Evolutionary conservation across 2,329 filamentous ascomycete genomes (phyloP), one percentile per base, ranked within the genome.

Genomic region (Cladophialophora psammophila): DNA sequence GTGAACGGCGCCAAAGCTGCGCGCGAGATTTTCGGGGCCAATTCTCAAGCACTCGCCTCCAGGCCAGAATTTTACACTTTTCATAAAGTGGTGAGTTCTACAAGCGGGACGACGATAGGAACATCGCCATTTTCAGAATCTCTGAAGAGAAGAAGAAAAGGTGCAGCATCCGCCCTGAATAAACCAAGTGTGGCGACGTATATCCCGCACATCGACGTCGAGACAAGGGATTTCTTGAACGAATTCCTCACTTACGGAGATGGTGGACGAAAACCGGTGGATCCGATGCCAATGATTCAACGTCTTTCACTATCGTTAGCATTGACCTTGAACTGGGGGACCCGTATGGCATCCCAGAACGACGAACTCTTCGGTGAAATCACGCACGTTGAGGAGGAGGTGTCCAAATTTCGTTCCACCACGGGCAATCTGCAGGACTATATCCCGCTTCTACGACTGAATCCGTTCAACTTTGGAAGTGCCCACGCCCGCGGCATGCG

Each of bases 221-320:
- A 90, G 76, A 87, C 86, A 1, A 85, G 84, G 20, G 85, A 87
- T 60, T 90, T 90, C 61, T 79, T 90, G 57, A 82, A 83, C 53
- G 89, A 91, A 66, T 82, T 88, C 0, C 80, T 86, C 65, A 80
- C 82, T 20, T 86, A 88, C 67, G 88, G 88, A 2, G 78, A 84
- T 6, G 81, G 80, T 1, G 88, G 88, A 0, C 77, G 77, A 0
- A 78, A 78, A 1, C 81, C 86, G 0, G 83, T 90, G 0, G 86
- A 91, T 64, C 87, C 88, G 0, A 87, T 90, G 86, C 86, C 88
- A 0, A 88, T 89, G 84, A 89, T 90, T 54, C 88, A 90, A 72
- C 84, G 88, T 0, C 80, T 90, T 0, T 86, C 83, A 12, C 77
- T 90, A 3, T 88, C 85, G n/a, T 79, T 90, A 2, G 84, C 87